These are phyloP conservation scores for Purpureocillium lavendulum DNA, from an alignment of 2,329 filamentous ascomycete species.

Conservation along the genomic window DNA sequence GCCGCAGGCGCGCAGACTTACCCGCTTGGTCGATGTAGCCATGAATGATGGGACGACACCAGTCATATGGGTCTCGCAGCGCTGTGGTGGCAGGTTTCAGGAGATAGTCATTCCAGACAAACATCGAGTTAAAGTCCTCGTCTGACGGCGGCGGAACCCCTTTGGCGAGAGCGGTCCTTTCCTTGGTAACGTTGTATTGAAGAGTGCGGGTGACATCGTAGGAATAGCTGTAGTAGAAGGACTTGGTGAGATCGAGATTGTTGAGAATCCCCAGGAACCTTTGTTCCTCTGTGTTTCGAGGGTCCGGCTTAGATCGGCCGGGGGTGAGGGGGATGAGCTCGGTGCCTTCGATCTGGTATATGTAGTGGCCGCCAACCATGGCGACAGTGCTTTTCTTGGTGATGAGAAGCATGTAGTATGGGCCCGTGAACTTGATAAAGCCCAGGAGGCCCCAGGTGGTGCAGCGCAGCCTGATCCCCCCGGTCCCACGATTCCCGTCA, in stretches of 20 bases:
- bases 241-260: conserved; percentile 81
- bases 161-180: conserved; percentile 61
- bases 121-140: conserved; percentile 83
- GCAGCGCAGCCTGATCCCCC: conserved; percentile 81
- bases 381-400: conserved; percentile 94
- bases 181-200: conserved; percentile 82
- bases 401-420: conserved; percentile 95
- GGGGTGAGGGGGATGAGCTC: conserved; percentile 83
- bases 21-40: conserved; percentile 89
- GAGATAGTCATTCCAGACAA: conserved; percentile 93
- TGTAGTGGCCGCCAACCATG: conserved; percentile 90
- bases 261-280: conserved; percentile 83
- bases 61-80: conserved; percentile 80
- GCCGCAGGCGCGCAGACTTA: conserved; percentile 11
- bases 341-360: conserved; percentile 92
- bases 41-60: conserved; percentile 93
- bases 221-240: conserved; percentile 97
- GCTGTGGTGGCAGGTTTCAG: conserved; percentile 63
- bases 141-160: conserved; percentile 51
- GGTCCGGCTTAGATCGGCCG: conserved; percentile 66
- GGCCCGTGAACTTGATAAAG: conserved; percentile 91
- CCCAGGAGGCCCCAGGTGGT: conserved; percentile 90
- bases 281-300: conserved; percentile 75
- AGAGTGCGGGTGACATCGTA: conserved; percentile 92
- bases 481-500: conserved; percentile 84